Conservation (phyloP, 2,329 filamentous ascomycete genomes). For the Cryphonectria radicalis region DNA sequence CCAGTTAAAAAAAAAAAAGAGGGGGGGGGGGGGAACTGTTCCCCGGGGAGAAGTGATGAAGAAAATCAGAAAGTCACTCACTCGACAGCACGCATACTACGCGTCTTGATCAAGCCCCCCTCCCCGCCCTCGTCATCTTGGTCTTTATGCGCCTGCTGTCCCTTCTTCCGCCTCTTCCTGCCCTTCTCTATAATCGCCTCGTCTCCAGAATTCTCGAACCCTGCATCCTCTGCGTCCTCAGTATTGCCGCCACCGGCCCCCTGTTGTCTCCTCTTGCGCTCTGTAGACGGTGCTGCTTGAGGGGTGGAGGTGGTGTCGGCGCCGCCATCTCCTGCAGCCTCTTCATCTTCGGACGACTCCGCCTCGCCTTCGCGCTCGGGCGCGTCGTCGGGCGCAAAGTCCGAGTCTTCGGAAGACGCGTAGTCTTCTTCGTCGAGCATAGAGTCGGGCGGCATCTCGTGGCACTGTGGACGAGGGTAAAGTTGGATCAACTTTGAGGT, state of each 20-base stretch:
- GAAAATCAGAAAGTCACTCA: conserved; percentile 40
- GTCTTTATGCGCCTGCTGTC: conserved; percentile 38
- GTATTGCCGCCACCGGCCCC: conserved; percentile 26
- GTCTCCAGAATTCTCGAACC: conserved; percentile 72
- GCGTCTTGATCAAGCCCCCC: conserved; percentile 72
- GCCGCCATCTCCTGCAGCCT: conserved; percentile 45
- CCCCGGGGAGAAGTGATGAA: background rate
- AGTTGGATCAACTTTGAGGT: background rate
- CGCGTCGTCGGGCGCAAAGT: conserved; percentile 67
- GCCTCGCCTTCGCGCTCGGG: conserved; percentile 39
- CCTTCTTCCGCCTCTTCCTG: conserved; percentile 52
- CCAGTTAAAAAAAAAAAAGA: background rate
- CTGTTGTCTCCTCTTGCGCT: conserved; percentile 39
- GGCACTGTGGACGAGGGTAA: background rate
- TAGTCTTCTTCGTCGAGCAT: conserved; percentile 58
- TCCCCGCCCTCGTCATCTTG: conserved; percentile 60
- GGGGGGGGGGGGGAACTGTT: background rate
- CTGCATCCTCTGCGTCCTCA: conserved; percentile 49
- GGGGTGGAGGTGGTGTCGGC: conserved; percentile 33
- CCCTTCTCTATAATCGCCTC: conserved; percentile 69
- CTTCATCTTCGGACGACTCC: conserved; percentile 55
- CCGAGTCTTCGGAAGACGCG: conserved; percentile 73
- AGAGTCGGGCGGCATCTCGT: conserved; percentile 49
- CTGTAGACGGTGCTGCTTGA: conserved; percentile 31
- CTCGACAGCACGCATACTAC: conserved; percentile 70